Evolutionary conservation across 2,329 filamentous ascomycete species (phyloP).

Genomic region (Neobulgaria alba): DNA sequence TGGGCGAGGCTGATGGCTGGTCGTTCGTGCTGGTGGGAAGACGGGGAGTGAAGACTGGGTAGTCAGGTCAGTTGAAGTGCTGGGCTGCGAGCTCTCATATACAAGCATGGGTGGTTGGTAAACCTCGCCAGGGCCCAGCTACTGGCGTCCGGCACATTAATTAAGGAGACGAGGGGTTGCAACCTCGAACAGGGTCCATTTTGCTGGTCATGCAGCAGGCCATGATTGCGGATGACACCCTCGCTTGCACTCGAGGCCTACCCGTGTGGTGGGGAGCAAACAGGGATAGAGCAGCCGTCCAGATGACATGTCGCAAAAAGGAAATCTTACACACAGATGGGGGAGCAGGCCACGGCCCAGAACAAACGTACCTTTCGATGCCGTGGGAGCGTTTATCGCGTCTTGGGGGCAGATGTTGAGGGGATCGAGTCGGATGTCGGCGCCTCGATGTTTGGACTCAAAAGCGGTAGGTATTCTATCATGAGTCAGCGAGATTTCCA

Average conservation of each 20-base stretch:
- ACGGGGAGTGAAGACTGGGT: conserved; percentile 8
- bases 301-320: conserved; percentile 4
- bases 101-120: conserved; percentile 23
- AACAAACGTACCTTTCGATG: conserved; percentile 14
- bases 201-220: conserved; percentile 23
- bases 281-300: conserved; percentile 13
- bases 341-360: conserved; percentile 6
- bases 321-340: conserved; percentile 2
- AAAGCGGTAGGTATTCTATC: conserved; percentile 6
- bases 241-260: conserved; percentile 16
- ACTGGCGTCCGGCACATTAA: conserved; percentile 19
- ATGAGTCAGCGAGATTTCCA: conserved; percentile 5
- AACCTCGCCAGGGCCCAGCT: conserved; percentile 11
- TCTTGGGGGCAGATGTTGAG: neutral
- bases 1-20: conserved; percentile 15
- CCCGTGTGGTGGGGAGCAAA: conserved; percentile 9
- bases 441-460: neutral
- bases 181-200: conserved; percentile 11
- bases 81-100: conserved; percentile 21
- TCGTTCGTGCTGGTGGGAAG: too few relatives aligned
- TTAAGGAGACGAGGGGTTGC: conserved; percentile 18
- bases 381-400: conserved; percentile 3
- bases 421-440: neutral
- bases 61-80: conserved; percentile 14
- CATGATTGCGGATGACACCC: conserved; percentile 16